Conservation (phyloP, 495 filamentous ascomycete species). For the Cercophora sp. region DNA sequence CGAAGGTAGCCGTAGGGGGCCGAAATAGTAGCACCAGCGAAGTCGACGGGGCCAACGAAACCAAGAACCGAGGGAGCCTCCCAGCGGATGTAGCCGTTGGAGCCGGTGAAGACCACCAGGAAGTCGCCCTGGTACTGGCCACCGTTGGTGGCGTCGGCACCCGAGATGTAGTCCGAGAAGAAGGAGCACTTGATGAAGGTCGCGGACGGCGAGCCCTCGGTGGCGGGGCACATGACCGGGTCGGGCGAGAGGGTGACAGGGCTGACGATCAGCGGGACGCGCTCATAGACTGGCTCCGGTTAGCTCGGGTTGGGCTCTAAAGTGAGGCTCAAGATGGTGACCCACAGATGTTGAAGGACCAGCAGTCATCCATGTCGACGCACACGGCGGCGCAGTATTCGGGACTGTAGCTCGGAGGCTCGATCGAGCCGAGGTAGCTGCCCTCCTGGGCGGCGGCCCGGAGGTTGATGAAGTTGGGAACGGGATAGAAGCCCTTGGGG, state of each 20-base stretch:
- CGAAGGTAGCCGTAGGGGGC: constrained; percentile 42
- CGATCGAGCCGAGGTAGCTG: constrained; percentile 16
- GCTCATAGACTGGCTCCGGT: constrained; percentile 15
- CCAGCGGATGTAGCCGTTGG: constrained; percentile 38
- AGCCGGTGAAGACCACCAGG: constrained; percentile 42
- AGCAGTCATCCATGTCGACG: constrained; percentile 7
- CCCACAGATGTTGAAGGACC: constrained; percentile 19
- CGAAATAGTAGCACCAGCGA: constrained; percentile 40
- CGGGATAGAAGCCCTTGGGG: constrained; percentile 11
- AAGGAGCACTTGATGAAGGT: constrained; percentile 54
- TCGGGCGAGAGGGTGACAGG: constrained; percentile 13
- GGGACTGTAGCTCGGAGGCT: constrained; percentile 9
- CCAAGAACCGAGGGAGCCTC: constrained; percentile 22
- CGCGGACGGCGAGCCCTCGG: constrained; percentile 41
- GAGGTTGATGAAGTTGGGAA: constrained; percentile 15
- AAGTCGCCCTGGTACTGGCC: constrained; percentile 40
- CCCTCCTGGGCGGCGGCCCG: constrained; percentile 8
- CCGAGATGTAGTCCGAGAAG: constrained; percentile 37
- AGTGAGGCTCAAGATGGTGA: background rate
- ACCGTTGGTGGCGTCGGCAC: constrained; percentile 30
- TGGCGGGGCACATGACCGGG: constrained; percentile 24
- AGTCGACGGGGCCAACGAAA: constrained; percentile 27
- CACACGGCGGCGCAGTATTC: constrained; percentile 16
- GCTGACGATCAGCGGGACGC: constrained; percentile 17
- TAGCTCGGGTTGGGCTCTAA: background rate